Evolutionary conservation across 208 protist species (phyloP).

Genomic region (Zelonia costaricensis): DNA sequence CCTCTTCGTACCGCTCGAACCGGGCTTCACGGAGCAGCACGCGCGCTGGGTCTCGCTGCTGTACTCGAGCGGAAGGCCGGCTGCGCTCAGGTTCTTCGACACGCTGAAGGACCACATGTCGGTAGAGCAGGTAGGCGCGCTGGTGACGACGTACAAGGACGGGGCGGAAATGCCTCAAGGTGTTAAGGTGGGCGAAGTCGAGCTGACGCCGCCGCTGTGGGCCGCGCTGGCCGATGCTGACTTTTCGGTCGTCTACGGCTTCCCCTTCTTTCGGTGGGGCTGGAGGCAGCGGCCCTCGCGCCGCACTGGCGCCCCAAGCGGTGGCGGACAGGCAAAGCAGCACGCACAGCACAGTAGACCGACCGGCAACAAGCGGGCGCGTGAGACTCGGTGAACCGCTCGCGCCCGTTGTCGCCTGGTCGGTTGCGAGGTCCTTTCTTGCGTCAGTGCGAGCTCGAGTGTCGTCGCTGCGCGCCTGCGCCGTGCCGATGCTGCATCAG

Average conservation of each 20-base stretch:
- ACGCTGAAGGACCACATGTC: conserved; percentile 48
- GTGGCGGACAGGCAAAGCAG: too few relatives aligned
- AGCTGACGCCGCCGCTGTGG: conserved; percentile 63
- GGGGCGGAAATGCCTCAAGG: conserved; percentile 32
- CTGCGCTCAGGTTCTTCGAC: conserved; percentile 40
- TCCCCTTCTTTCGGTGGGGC: conserved; percentile 51
- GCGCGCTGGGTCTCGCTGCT: conserved; percentile 71
- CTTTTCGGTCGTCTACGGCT: conserved; percentile 61
- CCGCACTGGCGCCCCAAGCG: too few relatives aligned
- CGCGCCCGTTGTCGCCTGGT: too few relatives aligned
- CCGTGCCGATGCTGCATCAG: too few relatives aligned
- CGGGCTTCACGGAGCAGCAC: conserved; percentile 65
- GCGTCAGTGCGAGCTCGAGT: too few relatives aligned
- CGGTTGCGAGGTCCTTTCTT: too few relatives aligned
- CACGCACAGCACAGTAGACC: too few relatives aligned
- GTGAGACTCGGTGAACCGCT: too few relatives aligned
- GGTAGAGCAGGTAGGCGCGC: conserved; percentile 28
- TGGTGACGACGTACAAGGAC: conserved; percentile 49
- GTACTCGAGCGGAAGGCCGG: conserved; percentile 47
- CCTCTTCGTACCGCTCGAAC: conserved; percentile 66
- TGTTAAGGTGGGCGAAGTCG: conserved; percentile 36
- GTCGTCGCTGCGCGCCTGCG: too few relatives aligned
- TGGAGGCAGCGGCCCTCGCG: conserved; percentile 2
- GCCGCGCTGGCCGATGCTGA: conserved; percentile 53
- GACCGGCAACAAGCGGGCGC: too few relatives aligned